Base-by-base conservation (phyloP, 2,329 filamentous ascomycete species). In the Ophiostoma quercus region DNA sequence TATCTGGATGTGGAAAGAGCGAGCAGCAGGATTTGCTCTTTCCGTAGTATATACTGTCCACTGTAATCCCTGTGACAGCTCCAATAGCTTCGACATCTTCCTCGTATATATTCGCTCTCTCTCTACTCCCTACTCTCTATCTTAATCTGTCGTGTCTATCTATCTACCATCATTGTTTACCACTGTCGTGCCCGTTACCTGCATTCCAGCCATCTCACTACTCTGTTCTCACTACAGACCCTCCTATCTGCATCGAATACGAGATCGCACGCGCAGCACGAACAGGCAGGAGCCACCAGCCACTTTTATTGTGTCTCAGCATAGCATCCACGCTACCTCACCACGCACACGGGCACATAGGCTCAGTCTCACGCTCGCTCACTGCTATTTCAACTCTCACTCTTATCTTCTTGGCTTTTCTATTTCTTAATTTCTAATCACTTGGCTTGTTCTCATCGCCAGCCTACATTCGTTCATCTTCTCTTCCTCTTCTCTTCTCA, bases 231-330 rank as follows among this genome's bases (percentile, higher is more conserved):
- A 29, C 25, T 29, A 29, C 32, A 32, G 29, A 32, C 37, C 60
- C 60, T 63, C 19, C 37, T 37, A 25, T 57, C 51, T 63, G 60
- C 60, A 63, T 63, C 60, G 32, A 63, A 63, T 63, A 63, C 60
- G 60, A 63, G 60, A 63, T 37, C 51, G 25, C 51, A 63, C 51
- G 25, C 51, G n/a, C 51, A 22, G 25, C 22, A 22, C 11, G 22
- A 22, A 57, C 51, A 22, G 22, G 22, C 51, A 57, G n/a, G 8
- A 57, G n/a, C n/a, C 25, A 41, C 60, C 60, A 63, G 60, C 60
- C 60, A 63, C 60, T 37, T 63, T 29, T 14, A 63, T 63, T 63
- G 29, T 25, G n/a, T 57, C 43, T 47, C 43, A 19, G 19, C 39
- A 41, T 41, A 12, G 11, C 39, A 41, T 14, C 12, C 39, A 39